phyloP scores from a whole-genome alignment of 129 eudicot genomes.

The Lactuca sativa region DNA sequence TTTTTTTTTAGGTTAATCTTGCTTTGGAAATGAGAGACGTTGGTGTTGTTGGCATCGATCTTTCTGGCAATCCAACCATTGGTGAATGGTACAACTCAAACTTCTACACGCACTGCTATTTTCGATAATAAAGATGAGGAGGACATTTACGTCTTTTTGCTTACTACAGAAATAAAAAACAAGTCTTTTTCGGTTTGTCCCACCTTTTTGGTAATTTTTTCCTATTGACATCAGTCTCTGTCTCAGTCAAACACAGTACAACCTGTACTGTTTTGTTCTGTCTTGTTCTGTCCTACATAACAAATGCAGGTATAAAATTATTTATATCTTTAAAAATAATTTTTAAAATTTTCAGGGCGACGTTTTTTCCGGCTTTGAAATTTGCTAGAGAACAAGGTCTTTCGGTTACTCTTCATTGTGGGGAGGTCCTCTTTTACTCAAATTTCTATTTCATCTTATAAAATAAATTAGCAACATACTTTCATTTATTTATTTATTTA shows the following conservation, averaged over 20 bases:
- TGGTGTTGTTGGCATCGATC: constrained; percentile 94
- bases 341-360: constrained; percentile 46
- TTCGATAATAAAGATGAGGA: too few relatives aligned
- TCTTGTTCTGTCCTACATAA: background rate
- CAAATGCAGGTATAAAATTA: background rate
- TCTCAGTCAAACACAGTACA: background rate
- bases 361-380: constrained; percentile 68
- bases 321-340: constrained; percentile 13
- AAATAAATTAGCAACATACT: too few relatives aligned
- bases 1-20: constrained; percentile 63
- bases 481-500: too few relatives aligned
- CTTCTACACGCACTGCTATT: background rate
- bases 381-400: constrained; percentile 86
- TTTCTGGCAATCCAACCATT: constrained; percentile 85
- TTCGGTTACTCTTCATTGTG: constrained; percentile 82
- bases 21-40: constrained; percentile 73
- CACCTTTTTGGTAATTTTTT: too few relatives aligned
- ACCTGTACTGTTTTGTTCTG: too few relatives aligned
- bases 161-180: too few relatives aligned
- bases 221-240: background rate
- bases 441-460: background rate
- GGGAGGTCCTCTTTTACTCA: constrained; percentile 61
- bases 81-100: constrained; percentile 70
- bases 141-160: too few relatives aligned
- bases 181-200: too few relatives aligned